Base-by-base conservation (phyloP, 2,329 filamentous ascomycete species). In the Aspergillus felis region DNA sequence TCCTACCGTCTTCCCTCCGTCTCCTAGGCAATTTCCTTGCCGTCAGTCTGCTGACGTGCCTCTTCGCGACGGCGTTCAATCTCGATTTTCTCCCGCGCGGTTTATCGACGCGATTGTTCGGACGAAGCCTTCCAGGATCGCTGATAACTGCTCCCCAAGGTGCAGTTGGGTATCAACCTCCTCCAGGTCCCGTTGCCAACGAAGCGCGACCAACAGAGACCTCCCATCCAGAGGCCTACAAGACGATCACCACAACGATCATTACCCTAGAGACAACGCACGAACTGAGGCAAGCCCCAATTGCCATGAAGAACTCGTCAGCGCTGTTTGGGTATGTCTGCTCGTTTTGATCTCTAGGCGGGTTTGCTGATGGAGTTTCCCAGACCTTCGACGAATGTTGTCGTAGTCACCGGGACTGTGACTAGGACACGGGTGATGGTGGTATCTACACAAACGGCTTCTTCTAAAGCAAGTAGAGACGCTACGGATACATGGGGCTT, bases 161-260 rank as follows among this genome's bases (percentile, higher is more conserved):
- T 8, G 64, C 65, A 48, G 55, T 66, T 6, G 64, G 64, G 27
- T 65, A 63, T 53, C 60, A 63, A 17, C 59, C 63, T 52, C 60
- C 61, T 25, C 58, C 61, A 12, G 61, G 61, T 1, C 63, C 59
- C 25, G 44, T 61, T 25, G 24, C 49, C 24, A 49, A 64, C 27
- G 48, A 51, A 35, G 32, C 53, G 17, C 9, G 50, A 27, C 53
- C 56, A 20, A 55, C 38, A 14, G 29, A 38, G 48, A 46, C 32
- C 47, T 32, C 20, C 6, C 47, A 7, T 22, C 32, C 49, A 25
- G 22, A 35, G 22, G 50, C 38, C 28, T 41, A 35, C 50, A 32
- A 20, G 50, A 41, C 25, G 12, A 51, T 32, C n/a, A 51, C 29
- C 50, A 25, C 29, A 24, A 47, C 44, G 20, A 47, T 47, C 44